These are phyloP conservation scores for Pinus tabuliformis DNA, from an alignment of 75 land plant species.

Conservation along the genomic window DNA sequence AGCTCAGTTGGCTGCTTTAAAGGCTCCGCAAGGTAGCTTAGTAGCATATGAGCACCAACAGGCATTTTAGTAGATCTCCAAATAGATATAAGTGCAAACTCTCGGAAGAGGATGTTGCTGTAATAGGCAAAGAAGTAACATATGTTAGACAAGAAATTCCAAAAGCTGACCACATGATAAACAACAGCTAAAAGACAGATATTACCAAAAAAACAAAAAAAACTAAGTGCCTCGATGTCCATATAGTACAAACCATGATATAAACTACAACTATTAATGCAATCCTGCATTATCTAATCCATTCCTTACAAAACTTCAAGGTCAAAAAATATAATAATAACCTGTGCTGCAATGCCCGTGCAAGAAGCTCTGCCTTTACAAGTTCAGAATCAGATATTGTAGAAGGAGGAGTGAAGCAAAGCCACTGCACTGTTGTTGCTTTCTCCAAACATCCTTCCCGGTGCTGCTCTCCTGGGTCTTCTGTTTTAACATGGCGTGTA, in stretches of 20 bases:
- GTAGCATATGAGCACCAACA: slow-evolving; percentile 77
- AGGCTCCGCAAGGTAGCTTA: slow-evolving; percentile 86
- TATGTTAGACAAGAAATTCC: neutral
- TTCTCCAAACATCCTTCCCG: slow-evolving; percentile 68
- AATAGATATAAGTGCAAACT: slow-evolving; percentile 90
- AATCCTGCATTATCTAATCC: neutral
- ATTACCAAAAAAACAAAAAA: neutral
- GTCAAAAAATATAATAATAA: slow-evolving; percentile 15
- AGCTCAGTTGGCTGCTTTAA: slow-evolving; percentile 66
- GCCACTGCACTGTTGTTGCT: slow-evolving; percentile 92
- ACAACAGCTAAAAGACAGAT: neutral
- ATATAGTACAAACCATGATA: neutral
- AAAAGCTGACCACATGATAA: neutral
- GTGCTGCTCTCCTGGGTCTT: slow-evolving; percentile 67
- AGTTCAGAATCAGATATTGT: slow-evolving; percentile 49
- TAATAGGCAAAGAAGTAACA: neutral
- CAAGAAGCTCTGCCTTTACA: slow-evolving; percentile 72
- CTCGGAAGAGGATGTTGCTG: slow-evolving; percentile 89
- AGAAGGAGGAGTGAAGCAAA: slow-evolving; percentile 92
- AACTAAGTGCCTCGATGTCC: neutral
- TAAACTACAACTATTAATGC: neutral
- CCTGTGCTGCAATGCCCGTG: slow-evolving; percentile 81
- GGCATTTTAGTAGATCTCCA: slow-evolving; percentile 85
- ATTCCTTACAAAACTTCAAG: neutral
- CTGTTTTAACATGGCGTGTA: slow-evolving; percentile 32